Conservation (phyloP, 2,329 filamentous ascomycete species). For the Verticillium longisporum region DNA sequence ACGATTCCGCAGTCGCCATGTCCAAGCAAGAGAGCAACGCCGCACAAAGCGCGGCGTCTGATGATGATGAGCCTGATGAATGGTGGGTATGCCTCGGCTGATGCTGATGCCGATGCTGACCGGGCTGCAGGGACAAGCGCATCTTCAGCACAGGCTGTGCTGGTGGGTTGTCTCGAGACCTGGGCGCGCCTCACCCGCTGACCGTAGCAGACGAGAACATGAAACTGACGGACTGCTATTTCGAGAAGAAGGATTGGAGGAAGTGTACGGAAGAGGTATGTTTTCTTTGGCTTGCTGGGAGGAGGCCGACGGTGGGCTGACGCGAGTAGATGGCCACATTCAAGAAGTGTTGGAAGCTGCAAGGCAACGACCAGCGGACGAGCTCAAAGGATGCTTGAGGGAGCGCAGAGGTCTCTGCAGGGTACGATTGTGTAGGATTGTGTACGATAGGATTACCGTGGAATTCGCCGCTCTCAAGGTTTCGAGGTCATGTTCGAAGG, state of each 20-base stretch:
- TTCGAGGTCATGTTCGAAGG: background rate
- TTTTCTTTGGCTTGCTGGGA: background rate
- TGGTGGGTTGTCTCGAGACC: constrained; percentile 58
- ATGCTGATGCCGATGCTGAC: constrained; percentile 1
- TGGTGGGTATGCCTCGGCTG: constrained; percentile 54
- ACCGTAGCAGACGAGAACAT: constrained; percentile 66
- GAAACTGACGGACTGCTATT: constrained; percentile 93
- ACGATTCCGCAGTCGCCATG: constrained; percentile 24
- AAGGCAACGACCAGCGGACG: constrained; percentile 81
- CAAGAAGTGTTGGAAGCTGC: constrained; percentile 82
- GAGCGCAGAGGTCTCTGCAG: background rate
- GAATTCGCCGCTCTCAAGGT: background rate
- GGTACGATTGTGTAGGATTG: background rate
- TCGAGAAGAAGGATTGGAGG: constrained; percentile 93
- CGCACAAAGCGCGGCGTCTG: constrained; percentile 26
- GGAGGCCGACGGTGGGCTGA: background rate
- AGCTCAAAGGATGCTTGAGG: constrained; percentile 58
- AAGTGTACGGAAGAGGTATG: constrained; percentile 81
- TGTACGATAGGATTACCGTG: background rate
- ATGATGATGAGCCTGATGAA: constrained; percentile 88
- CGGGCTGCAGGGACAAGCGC: constrained; percentile 73
- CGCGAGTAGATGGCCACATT: constrained; percentile 75
- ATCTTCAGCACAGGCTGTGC: constrained; percentile 96
- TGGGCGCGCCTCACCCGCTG: background rate
- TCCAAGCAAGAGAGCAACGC: constrained; percentile 46